These are phyloP conservation scores for Coniella vitis DNA, from an alignment of 2,329 filamentous ascomycete genomes.

Conservation along the genomic window DNA sequence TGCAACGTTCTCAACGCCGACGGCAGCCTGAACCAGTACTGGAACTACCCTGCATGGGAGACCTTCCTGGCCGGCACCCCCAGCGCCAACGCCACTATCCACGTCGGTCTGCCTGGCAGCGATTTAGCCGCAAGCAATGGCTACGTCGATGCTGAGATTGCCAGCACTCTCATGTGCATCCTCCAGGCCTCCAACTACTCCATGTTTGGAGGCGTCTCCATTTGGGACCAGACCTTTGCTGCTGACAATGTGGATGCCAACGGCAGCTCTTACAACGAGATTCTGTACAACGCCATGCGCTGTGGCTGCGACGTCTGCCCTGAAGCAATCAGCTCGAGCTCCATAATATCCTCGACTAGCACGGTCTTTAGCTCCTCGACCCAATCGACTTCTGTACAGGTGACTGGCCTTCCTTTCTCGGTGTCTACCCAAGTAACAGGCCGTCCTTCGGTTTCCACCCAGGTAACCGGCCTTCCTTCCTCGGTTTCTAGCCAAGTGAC, in stretches of 20 bases:
- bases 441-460: not conserved
- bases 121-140: constrained; percentile 19
- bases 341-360: constrained; percentile 1
- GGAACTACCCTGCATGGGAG: constrained; percentile 34
- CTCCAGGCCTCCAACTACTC: constrained; percentile 18
- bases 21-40: constrained; percentile 19
- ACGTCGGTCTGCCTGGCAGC: constrained; percentile 31
- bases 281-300: constrained; percentile 18
- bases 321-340: constrained; percentile 9
- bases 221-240: constrained; percentile 25
- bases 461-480: not conserved
- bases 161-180: constrained; percentile 19
- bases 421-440: not conserved
- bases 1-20: constrained; percentile 29
- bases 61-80: constrained; percentile 23
- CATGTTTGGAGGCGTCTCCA: constrained; percentile 27
- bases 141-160: constrained; percentile 21
- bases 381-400: not conserved
- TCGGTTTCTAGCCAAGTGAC: not conserved
- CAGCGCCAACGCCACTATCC: constrained; percentile 31
- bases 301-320: constrained; percentile 9
- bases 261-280: constrained; percentile 20
- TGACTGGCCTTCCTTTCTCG: not conserved
- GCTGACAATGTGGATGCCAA: constrained; percentile 15
- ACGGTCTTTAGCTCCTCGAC: not conserved